Percentiles rank a stretch among this genome's conserved stretches.
Evolutionary conservation across 2,329 filamentous ascomycete species (phyloP).

Genomic region (Cladophialophora immunda): DNA sequence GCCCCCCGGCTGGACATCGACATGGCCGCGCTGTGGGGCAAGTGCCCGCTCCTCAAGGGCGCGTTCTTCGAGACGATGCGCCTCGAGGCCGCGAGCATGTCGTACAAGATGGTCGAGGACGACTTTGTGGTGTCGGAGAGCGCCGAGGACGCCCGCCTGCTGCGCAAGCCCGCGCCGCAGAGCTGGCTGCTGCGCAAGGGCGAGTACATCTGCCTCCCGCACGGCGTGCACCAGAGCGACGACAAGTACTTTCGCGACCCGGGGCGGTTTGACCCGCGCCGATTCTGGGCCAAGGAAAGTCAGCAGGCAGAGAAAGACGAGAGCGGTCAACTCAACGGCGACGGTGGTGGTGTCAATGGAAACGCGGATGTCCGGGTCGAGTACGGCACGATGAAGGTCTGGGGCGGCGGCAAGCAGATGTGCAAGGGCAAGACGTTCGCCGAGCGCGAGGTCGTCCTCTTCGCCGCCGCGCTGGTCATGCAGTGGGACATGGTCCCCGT

Average conservation of each 20-base stretch:
- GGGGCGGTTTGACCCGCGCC: slow-evolving; percentile 52
- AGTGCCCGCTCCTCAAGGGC: slow-evolving; percentile 57
- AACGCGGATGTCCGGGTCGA: slow-evolving; percentile 48
- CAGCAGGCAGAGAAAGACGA: slow-evolving; percentile 42
- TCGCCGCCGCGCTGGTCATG: slow-evolving; percentile 61
- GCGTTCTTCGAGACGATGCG: slow-evolving; percentile 58
- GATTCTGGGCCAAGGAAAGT: slow-evolving; percentile 52
- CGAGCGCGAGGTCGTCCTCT: slow-evolving; percentile 59
- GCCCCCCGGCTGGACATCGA: slow-evolving; percentile 54
- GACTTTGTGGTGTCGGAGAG: slow-evolving; percentile 53
- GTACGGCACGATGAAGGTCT: slow-evolving; percentile 56
- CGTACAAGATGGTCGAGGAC: slow-evolving; percentile 51
- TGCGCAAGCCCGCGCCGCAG: slow-evolving; percentile 43
- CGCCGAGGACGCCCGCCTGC: slow-evolving; percentile 47
- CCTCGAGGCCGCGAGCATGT: slow-evolving; percentile 53
- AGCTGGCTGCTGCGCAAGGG: slow-evolving; percentile 54
- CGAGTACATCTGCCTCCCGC: slow-evolving; percentile 54
- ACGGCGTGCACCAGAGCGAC: slow-evolving; percentile 56
- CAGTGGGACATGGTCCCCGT: slow-evolving; percentile 65
- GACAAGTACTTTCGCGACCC: slow-evolving; percentile 46
- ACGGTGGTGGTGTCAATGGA: too few relatives aligned
- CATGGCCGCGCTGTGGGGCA: slow-evolving; percentile 50
- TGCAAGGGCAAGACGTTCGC: slow-evolving; percentile 62
- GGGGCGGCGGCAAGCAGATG: slow-evolving; percentile 58
- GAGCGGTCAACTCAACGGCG: slow-evolving; percentile 47